Conservation (phyloP, 768 basidiomycete species). For the Mycena alexandri region DNA sequence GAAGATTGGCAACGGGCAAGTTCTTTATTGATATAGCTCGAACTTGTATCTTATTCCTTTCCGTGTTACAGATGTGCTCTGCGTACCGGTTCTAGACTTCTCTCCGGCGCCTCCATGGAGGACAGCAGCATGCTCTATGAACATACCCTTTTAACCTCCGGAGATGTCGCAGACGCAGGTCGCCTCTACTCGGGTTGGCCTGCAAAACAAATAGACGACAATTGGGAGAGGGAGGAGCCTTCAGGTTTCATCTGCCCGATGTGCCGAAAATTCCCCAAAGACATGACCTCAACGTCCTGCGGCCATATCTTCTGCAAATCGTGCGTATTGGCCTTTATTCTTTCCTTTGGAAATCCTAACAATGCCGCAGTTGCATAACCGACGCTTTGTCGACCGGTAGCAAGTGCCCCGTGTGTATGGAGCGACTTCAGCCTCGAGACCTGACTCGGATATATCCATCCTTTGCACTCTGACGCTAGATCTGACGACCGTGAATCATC, state of each 20-base stretch:
- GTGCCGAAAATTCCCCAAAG: slow-evolving; percentile 48
- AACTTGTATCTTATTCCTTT: background rate
- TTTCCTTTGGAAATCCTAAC: background rate
- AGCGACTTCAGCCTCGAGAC: slow-evolving; percentile 16
- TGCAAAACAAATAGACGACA: slow-evolving; percentile 46
- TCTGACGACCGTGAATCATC: slow-evolving; percentile 6
- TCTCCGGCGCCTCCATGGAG: slow-evolving; percentile 66
- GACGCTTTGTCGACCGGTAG: slow-evolving; percentile 18
- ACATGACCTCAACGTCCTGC: slow-evolving; percentile 47
- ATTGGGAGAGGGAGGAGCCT: slow-evolving; percentile 37
- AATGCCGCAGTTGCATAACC: slow-evolving; percentile 34
- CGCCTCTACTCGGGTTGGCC: slow-evolving; percentile 60
- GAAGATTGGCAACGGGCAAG: slow-evolving; percentile 54
- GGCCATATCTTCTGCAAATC: slow-evolving; percentile 46
- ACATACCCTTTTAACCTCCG: slow-evolving; percentile 61
- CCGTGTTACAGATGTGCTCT: slow-evolving; percentile 50
- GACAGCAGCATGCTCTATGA: slow-evolving; percentile 62
- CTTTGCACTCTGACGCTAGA: slow-evolving; percentile 27
- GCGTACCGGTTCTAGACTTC: slow-evolving; percentile 59
- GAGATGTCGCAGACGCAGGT: slow-evolving; percentile 58
- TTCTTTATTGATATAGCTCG: background rate
- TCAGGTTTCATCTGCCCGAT: slow-evolving; percentile 47
- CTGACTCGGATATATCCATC: slow-evolving; percentile 37
- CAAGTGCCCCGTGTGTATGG: slow-evolving; percentile 40
- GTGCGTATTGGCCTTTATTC: slow-evolving; percentile 15